These are phyloP conservation scores for Fusarium proliferatum DNA, from an alignment of 2,329 filamentous ascomycete genomes.

Conservation along the genomic window DNA sequence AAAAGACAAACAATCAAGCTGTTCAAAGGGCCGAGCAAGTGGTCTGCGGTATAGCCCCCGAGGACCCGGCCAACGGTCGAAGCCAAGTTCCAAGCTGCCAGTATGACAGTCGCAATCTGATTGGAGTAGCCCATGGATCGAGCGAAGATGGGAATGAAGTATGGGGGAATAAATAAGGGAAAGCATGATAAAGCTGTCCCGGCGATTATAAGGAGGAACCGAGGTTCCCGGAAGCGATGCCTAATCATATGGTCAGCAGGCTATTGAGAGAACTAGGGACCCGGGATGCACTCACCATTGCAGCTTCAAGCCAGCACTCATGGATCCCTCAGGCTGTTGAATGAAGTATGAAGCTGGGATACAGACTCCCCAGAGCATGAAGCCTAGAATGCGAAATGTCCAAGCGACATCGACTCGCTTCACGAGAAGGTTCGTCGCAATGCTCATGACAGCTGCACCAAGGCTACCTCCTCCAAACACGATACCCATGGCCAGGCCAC, in stretches of 20 bases:
- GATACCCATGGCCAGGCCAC: slow-evolving; percentile 45
- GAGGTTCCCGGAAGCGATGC: slow-evolving; percentile 43
- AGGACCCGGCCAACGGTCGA: slow-evolving; percentile 43
- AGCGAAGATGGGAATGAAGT: slow-evolving; percentile 43
- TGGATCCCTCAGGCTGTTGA: slow-evolving; percentile 23
- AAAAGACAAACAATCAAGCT: slow-evolving; percentile 43
- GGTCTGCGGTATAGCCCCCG: slow-evolving; percentile 42
- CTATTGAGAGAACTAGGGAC: rapidly evolving
- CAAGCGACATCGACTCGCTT: slow-evolving; percentile 38
- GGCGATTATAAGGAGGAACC: slow-evolving; percentile 40
- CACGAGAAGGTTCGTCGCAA: slow-evolving; percentile 42
- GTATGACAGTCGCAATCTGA: slow-evolving; percentile 36
- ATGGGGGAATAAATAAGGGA: slow-evolving; percentile 42
- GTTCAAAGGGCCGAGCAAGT: slow-evolving; percentile 44
- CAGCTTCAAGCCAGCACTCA: slow-evolving; percentile 23
- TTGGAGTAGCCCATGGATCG: slow-evolving; percentile 42
- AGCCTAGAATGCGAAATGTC: slow-evolving; percentile 45
- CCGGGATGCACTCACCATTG: slow-evolving; percentile 37
- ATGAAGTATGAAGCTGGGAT: slow-evolving; percentile 46
- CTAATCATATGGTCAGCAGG: background rate
- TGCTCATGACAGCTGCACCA: slow-evolving; percentile 45
- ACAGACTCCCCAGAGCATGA: slow-evolving; percentile 46
- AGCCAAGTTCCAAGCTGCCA: slow-evolving; percentile 48
- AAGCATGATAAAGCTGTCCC: slow-evolving; percentile 45
- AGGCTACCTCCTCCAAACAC: slow-evolving; percentile 47